Evolutionary conservation across 2,329 filamentous ascomycete genomes (phyloP).

Genomic region (Alternaria ethzedia): DNA sequence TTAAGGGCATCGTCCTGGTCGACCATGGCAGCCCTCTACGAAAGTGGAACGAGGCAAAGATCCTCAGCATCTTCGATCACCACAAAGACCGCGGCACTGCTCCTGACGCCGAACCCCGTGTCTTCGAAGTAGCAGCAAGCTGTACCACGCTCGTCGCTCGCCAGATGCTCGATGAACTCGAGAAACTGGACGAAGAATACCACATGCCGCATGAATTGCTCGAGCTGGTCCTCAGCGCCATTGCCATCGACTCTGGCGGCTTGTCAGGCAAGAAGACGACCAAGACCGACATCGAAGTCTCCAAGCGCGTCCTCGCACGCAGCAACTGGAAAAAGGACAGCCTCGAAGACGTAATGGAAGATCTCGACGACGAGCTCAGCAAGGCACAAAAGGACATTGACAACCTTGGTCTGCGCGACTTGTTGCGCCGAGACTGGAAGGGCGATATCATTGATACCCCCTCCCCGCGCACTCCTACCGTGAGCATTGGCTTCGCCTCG

Average conservation of each 20-base stretch:
- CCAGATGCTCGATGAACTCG: constrained; percentile 56
- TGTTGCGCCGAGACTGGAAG: constrained; percentile 58
- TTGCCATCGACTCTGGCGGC: constrained; percentile 56
- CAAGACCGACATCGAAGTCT: constrained; percentile 48
- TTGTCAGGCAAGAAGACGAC: constrained; percentile 47
- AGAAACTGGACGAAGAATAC: constrained; percentile 53
- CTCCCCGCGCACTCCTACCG: constrained; percentile 54
- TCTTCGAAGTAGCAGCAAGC: constrained; percentile 54
- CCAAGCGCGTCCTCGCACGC: constrained; percentile 50
- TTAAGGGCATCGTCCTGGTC: constrained; percentile 56
- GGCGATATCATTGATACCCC: constrained; percentile 56
- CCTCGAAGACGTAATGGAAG: constrained; percentile 52
- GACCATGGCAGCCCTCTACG: constrained; percentile 53
- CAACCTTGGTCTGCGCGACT: constrained; percentile 51
- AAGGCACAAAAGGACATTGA: constrained; percentile 54
- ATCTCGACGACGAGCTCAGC: constrained; percentile 50
- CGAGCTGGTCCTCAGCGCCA: constrained; percentile 56
- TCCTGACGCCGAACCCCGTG: constrained; percentile 51
- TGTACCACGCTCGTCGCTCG: constrained; percentile 56
- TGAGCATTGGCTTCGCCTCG: constrained; percentile 55
- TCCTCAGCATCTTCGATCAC: constrained; percentile 57
- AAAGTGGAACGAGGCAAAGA: constrained; percentile 53
- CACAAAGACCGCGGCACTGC: constrained; percentile 53
- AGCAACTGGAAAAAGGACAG: constrained; percentile 52
- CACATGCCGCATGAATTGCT: constrained; percentile 58